These are phyloP conservation scores for Ceratocystis cubensis DNA, from an alignment of 2,329 filamentous ascomycete genomes.

Conservation along the genomic window DNA sequence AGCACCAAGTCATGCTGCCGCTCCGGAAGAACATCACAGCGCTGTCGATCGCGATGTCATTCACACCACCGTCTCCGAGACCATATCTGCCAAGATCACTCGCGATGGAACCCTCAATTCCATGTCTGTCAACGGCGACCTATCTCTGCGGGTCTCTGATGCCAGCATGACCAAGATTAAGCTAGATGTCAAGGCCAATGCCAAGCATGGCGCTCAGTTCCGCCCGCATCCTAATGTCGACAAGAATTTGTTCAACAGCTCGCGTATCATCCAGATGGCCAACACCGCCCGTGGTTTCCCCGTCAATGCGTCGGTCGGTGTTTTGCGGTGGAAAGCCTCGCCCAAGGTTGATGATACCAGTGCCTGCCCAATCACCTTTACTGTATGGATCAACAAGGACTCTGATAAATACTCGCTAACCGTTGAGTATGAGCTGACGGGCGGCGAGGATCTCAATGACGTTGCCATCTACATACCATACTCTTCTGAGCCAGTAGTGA, in stretches of 20 bases:
- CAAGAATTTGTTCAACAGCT: slow-evolving; percentile 69
- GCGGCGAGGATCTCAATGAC: slow-evolving; percentile 64
- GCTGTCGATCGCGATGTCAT: slow-evolving; percentile 71
- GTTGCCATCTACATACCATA: slow-evolving; percentile 85
- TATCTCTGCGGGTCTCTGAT: slow-evolving; percentile 83
- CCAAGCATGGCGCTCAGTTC: slow-evolving; percentile 78
- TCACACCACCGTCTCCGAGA: slow-evolving; percentile 75
- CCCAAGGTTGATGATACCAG: slow-evolving; percentile 68
- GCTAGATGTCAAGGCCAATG: slow-evolving; percentile 61
- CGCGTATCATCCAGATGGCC: slow-evolving; percentile 78
- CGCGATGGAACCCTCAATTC: slow-evolving; percentile 78
- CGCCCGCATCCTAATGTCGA: slow-evolving; percentile 96
- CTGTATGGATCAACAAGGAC: slow-evolving; percentile 91
- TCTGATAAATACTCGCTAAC: slow-evolving; percentile 78
- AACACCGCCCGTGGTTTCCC: slow-evolving; percentile 83
- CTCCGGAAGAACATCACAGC: slow-evolving; percentile 44
- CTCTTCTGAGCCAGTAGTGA: slow-evolving; percentile 71
- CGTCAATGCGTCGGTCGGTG: slow-evolving; percentile 82
- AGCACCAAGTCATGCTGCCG: slow-evolving; percentile 34
- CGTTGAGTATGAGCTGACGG: slow-evolving; percentile 87
- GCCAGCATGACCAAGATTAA: slow-evolving; percentile 83
- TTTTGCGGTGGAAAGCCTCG: slow-evolving; percentile 81
- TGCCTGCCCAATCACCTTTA: slow-evolving; percentile 86
- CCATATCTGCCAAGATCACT: slow-evolving; percentile 79
- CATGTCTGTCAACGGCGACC: slow-evolving; percentile 79